These are phyloP conservation scores for Orbilia quercus DNA, from an alignment of 2,329 filamentous ascomycete genomes.

Conservation along the genomic window DNA sequence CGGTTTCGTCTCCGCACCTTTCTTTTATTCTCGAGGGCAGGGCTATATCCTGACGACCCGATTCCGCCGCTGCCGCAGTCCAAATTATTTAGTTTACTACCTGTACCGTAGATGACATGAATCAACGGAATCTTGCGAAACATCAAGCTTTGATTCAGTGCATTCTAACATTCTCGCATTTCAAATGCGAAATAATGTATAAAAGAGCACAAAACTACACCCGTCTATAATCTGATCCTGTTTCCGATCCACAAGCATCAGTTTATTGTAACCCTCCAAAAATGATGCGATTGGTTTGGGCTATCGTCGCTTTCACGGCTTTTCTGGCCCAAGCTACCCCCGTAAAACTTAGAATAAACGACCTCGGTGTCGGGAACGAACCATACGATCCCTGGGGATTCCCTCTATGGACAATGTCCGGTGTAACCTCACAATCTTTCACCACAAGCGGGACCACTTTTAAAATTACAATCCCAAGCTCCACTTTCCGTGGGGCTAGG, in stretches of 20 bases:
- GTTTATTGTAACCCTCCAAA: neutral
- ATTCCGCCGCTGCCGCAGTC: neutral
- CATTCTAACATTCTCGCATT: too few relatives aligned
- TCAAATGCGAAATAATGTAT: too few relatives aligned
- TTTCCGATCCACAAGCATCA: neutral
- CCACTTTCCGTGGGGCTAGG: slow-evolving; percentile 59
- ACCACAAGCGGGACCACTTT: slow-evolving; percentile 9
- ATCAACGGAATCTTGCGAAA: too few relatives aligned
- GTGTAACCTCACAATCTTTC: slow-evolving; percentile 10
- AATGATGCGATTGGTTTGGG: slow-evolving; percentile 17
- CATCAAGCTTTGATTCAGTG: too few relatives aligned
- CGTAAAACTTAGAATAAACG: slow-evolving; percentile 17
- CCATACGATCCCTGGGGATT: slow-evolving; percentile 14
- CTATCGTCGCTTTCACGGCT: slow-evolving; percentile 1
- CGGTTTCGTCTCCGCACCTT: slow-evolving; percentile 26
- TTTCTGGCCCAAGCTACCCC: slow-evolving; percentile 17
- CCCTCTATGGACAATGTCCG: slow-evolving; percentile 25
- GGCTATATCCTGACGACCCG: neutral
- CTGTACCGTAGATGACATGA: too few relatives aligned
- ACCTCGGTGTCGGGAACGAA: slow-evolving; percentile 17
- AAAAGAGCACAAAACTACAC: neutral
- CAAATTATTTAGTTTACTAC: neutral
- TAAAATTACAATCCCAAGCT: slow-evolving; percentile 25
- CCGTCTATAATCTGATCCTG: neutral
- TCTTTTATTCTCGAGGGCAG: too few relatives aligned